Conservation (phyloP, 352 stramenopile species). For the Aphanomyces euteiches region DNA sequence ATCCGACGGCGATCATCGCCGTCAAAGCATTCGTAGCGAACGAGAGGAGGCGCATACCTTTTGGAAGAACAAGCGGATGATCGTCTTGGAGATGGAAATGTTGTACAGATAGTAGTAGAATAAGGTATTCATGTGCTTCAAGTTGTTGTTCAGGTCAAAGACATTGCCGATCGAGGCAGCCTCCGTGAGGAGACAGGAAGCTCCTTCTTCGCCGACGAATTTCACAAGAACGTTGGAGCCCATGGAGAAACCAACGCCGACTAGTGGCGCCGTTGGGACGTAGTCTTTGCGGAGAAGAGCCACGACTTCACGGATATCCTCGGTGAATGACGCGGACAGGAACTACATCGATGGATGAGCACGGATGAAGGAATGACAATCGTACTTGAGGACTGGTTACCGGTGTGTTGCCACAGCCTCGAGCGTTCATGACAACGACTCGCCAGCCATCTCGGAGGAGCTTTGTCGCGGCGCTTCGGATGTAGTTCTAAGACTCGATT, state of each 20-base stretch:
- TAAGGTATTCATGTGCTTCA: conserved; percentile 40
- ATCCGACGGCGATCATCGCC: conserved; percentile 40
- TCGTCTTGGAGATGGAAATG: conserved; percentile 43
- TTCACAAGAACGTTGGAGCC: conserved; percentile 72
- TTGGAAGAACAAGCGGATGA: conserved; percentile 54
- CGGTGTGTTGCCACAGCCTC: conserved; percentile 57
- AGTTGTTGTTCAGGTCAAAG: conserved; percentile 50
- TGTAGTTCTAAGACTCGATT: conserved; percentile 45
- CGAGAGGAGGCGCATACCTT: neutral
- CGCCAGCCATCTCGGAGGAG: conserved; percentile 51
- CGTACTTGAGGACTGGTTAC: conserved; percentile 43
- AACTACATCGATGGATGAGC: conserved; percentile 32
- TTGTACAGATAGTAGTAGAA: conserved; percentile 63
- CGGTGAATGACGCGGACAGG: conserved; percentile 65
- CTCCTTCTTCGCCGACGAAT: conserved; percentile 57
- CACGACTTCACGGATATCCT: conserved; percentile 51
- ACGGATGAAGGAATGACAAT: neutral
- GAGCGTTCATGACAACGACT: conserved; percentile 68
- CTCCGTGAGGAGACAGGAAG: conserved; percentile 38
- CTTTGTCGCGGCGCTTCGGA: conserved; percentile 45
- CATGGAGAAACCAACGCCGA: conserved; percentile 65
- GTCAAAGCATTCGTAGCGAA: neutral
- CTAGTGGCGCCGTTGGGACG: conserved; percentile 37
- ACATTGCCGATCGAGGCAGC: conserved; percentile 63
- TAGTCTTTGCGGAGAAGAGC: conserved; percentile 41